Evolutionary conservation across 192 early-diverging fungal genomes (phyloP).

Genomic region (Lunasporangiospora selenospora): DNA sequence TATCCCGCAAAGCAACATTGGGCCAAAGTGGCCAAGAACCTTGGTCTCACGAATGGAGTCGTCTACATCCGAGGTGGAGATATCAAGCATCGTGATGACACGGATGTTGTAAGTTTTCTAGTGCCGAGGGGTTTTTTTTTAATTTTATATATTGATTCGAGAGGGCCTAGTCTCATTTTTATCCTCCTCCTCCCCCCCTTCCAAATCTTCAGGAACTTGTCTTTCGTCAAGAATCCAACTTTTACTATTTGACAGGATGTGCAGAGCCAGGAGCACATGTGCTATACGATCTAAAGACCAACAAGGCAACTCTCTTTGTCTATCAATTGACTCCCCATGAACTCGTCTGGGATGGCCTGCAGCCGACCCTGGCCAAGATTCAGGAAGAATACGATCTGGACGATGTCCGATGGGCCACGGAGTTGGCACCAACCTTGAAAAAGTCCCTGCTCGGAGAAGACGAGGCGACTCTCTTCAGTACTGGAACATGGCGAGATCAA

Average conservation of each 20-base stretch:
- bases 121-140: no score
- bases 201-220: no score
- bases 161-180: no score
- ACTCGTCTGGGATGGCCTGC: slow-evolving; percentile 83
- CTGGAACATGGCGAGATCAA: slow-evolving; percentile 48
- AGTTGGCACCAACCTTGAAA: slow-evolving; percentile 57
- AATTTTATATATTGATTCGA: no score
- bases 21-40: slow-evolving; percentile 61
- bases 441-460: no score
- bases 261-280: slow-evolving; percentile 78
- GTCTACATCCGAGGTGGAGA: slow-evolving; percentile 69
- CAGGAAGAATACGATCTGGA: slow-evolving; percentile 76
- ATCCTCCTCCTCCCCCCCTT: no score
- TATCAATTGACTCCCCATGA: slow-evolving; percentile 73
- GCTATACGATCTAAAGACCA: slow-evolving; percentile 71
- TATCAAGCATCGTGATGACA: slow-evolving; percentile 68
- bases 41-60: slow-evolving; percentile 63
- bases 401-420: slow-evolving; percentile 64
- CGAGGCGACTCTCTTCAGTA: slow-evolving; percentile 57
- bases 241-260: slow-evolving; percentile 87
- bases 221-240: slow-evolving; percentile 90
- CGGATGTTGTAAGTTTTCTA: no score
- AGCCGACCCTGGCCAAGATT: slow-evolving; percentile 61
- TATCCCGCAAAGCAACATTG: slow-evolving; percentile 72
- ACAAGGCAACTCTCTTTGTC: slow-evolving; percentile 70